Evolutionary conservation across 495 filamentous ascomycete species (phyloP).

Genomic region (Neurospora discreta): DNA sequence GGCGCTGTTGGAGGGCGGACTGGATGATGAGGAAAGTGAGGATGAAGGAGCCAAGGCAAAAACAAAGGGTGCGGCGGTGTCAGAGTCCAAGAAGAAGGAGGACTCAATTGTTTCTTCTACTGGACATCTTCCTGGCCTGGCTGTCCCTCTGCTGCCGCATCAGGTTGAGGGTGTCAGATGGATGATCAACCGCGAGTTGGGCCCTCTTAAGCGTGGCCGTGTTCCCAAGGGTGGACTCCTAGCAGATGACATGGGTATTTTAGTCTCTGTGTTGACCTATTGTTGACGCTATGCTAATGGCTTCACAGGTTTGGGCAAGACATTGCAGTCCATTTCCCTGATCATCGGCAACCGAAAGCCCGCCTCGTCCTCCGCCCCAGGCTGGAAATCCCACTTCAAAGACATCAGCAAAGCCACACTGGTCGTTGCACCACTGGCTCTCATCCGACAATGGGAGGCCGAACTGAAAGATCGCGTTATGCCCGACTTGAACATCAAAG

Average conservation of each 20-base stretch:
- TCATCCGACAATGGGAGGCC: constrained; percentile 95
- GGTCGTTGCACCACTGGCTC: constrained; percentile 85
- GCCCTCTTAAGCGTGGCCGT: constrained; percentile 62
- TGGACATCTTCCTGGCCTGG: constrained; percentile 54
- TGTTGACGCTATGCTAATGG: background rate
- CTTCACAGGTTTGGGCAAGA: constrained; percentile 51
- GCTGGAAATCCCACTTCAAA: constrained; percentile 48
- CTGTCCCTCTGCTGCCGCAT: constrained; percentile 79
- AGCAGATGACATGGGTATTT: constrained; percentile 68
- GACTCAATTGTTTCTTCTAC: constrained; percentile 14
- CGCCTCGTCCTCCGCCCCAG: constrained; percentile 26
- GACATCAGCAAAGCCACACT: constrained; percentile 67
- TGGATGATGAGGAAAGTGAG: constrained; percentile 57
- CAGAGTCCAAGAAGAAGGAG: constrained; percentile 4
- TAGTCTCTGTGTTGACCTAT: background rate
- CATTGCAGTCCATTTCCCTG: constrained; percentile 69
- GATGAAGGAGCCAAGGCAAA: constrained; percentile 8
- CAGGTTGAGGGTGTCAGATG: constrained; percentile 86
- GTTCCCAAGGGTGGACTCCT: constrained; percentile 79
- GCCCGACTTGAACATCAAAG: constrained; percentile 53
- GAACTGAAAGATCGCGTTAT: constrained; percentile 76
- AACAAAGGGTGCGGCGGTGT: background rate
- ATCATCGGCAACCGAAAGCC: constrained; percentile 76
- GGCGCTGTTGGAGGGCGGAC: constrained; percentile 72
- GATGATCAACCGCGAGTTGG: constrained; percentile 85